Conservation (phyloP, 441 rosid species). For the Erodium trifolium region DNA sequence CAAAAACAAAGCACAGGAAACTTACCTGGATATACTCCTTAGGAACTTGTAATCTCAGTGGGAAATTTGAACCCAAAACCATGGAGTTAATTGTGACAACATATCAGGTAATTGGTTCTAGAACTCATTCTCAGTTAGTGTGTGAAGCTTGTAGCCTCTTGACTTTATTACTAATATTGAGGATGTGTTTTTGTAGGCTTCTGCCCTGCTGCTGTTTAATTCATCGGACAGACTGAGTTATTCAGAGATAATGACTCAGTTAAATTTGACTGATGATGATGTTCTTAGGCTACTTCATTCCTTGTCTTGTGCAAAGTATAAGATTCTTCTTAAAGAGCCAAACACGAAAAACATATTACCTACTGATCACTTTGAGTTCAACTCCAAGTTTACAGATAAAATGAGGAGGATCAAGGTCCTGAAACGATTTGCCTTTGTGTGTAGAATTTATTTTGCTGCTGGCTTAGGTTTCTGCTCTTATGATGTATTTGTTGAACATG, state of each 20-base stretch:
- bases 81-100: conserved; percentile 87
- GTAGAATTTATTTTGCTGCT: neutral
- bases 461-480: neutral
- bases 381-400: conserved; percentile 69
- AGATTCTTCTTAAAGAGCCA: conserved; percentile 80
- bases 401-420: conserved; percentile 93
- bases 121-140: neutral
- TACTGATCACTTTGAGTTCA: conserved; percentile 65
- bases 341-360: conserved; percentile 56
- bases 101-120: conserved; percentile 53
- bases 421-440: neutral
- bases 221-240: conserved; percentile 60
- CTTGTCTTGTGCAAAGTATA: conserved; percentile 81
- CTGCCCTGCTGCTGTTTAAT: conserved; percentile 76
- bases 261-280: conserved; percentile 77
- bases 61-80: conserved; percentile 74
- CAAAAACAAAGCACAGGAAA: conserved; percentile 70
- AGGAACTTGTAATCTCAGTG: conserved; percentile 73
- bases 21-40: conserved; percentile 92
- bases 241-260: conserved; percentile 67
- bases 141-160: neutral
- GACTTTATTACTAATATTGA: neutral
- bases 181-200: conserved; percentile 29
- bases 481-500: conserved; percentile 8
- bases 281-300: conserved; percentile 84